Evolutionary conservation across 768 basidiomycete genomes (phyloP).

Genomic region (Auricularia sp.): DNA sequence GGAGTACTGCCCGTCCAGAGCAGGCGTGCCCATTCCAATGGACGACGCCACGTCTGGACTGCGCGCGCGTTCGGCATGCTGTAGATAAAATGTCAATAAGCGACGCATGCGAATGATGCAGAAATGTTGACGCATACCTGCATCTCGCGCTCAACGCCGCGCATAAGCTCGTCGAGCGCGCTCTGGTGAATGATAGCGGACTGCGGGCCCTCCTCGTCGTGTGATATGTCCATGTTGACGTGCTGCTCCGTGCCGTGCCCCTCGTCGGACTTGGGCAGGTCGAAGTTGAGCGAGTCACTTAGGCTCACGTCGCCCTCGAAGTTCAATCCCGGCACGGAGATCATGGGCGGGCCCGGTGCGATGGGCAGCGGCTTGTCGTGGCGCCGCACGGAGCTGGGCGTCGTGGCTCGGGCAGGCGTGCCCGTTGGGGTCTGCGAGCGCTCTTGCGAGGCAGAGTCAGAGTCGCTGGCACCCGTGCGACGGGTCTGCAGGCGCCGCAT

Average conservation of each 20-base stretch:
- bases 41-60: background rate
- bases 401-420: background rate
- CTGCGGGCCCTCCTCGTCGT: constrained; percentile 41
- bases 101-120: background rate
- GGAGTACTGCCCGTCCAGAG: background rate
- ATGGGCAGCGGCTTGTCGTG: background rate
- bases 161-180: constrained; percentile 57
- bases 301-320: background rate
- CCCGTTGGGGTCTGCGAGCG: no score
- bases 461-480: constrained; percentile 1
- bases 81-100: background rate
- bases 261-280: background rate
- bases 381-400: background rate
- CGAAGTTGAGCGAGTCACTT: background rate
- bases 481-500: constrained; percentile 9
- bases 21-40: background rate
- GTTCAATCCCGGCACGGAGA: background rate
- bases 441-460: no score
- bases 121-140: background rate
- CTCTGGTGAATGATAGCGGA: constrained; percentile 19
- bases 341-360: background rate
- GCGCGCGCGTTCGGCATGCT: background rate
- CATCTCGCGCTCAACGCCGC: constrained; percentile 9
- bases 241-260: background rate
- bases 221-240: constrained; percentile 1